Base-by-base conservation (phyloP, 1,284 basidiomycete species). In the Sporisorium exsertum region DNA sequence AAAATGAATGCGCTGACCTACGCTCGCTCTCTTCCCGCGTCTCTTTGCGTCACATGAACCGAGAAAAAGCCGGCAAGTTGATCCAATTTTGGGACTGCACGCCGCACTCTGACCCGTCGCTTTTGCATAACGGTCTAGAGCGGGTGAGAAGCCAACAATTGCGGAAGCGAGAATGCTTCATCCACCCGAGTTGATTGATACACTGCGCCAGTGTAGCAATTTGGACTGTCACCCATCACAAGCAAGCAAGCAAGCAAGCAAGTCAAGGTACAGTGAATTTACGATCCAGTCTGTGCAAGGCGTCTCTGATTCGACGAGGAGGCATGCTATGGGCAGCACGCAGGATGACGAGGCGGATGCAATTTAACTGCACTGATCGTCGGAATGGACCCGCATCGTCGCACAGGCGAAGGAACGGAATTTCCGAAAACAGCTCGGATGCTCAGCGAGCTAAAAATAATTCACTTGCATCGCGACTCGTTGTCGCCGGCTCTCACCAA, bases 301-400 rank as follows among this genome's bases (percentile, higher is more conserved):
- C 35, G 7, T 35, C 35, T 35, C 35, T 35, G 45, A 26, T 24
- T 46, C 10, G 45, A 13, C 22, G 22, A n/a, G 24, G 24, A 46
- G 24, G 43, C 43, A 12, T 22, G 43, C 43, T 2, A 45, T 12
- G n/a, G 20, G 54, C 37, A 26, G 15, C 24, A 35, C 47, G 67
- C 67, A 64, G 47, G 33, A 70, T 70, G 67, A 70, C 67, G 61
- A 56, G 29, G 50, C 22, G 22, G 37, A 15, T 66, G 64, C 64
- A 62, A 43, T 35, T 22, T 22, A 37, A 29, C 55, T 69, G 61
- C 61, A 52, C 59, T 57, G 66, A 69, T 69, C 66, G 66, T 59
- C 66, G 35, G 33, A 51, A 51, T 64, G 61, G 58, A 61, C 49
- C 68, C 68, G 59, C 60, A 50, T 49, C 42, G 61, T 22, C 32